phyloP scores from a whole-genome alignment of 257 asterid genomes.

The Capsicum pubescens region DNA sequence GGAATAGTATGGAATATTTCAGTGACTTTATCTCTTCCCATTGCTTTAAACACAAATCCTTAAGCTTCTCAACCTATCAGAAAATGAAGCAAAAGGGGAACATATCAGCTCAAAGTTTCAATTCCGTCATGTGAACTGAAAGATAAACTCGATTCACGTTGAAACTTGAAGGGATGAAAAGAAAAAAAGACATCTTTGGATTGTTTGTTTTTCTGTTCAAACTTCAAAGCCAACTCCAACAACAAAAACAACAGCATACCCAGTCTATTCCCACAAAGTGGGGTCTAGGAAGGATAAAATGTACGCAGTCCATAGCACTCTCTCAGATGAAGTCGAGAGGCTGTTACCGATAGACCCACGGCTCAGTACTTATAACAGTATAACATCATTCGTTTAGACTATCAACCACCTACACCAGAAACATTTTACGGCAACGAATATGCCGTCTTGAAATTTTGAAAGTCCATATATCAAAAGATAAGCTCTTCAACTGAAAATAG shows the following conservation, averaged over 20 bases:
- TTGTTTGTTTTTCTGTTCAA: background rate
- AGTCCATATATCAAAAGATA: background rate
- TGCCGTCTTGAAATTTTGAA: background rate
- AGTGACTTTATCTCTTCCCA: slow-evolving; percentile 93
- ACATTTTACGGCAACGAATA: background rate
- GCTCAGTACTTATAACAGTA: no score
- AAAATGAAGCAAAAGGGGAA: background rate
- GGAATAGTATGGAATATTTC: slow-evolving; percentile 77
- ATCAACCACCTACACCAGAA: background rate
- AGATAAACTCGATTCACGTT: background rate
- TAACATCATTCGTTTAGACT: background rate
- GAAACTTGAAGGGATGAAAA: background rate
- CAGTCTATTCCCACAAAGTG: no score
- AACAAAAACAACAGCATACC: no score
- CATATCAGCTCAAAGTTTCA: background rate
- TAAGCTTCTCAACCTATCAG: slow-evolving; percentile 85
- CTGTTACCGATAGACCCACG: no score
- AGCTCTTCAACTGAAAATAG: background rate
- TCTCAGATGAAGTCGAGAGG: no score
- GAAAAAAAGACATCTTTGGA: background rate
- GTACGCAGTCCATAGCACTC: no score
- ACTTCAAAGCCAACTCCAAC: background rate
- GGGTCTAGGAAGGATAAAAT: no score
- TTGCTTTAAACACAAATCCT: slow-evolving; percentile 94
- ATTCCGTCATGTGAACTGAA: background rate